Percentiles rank a stretch among this genome's conserved stretches.
phyloP scores from a whole-genome alignment of 2,329 filamentous ascomycete genomes.

The Monosporascus cannonballus region DNA sequence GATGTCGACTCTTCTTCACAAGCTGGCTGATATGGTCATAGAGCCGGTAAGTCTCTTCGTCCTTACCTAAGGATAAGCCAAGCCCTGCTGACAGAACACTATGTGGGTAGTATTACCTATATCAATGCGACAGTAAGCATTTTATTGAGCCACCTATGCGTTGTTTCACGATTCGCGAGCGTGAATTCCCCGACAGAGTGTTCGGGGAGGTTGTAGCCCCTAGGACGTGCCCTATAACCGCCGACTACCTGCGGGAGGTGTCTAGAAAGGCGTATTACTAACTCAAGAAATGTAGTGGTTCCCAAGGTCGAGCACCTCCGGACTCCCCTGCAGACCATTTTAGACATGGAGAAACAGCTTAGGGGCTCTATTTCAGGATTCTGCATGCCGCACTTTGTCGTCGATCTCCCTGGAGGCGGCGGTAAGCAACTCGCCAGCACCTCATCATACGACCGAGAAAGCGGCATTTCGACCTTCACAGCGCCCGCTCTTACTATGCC shows the following conservation, averaged over 20 bases:
- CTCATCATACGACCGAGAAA: constrained; percentile 45
- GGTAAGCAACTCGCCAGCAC: constrained; percentile 55
- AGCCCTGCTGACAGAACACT: neutral
- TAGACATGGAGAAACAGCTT: constrained; percentile 51
- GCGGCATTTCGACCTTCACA: constrained; percentile 48
- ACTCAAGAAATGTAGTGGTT: constrained; percentile 33
- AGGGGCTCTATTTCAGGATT: constrained; percentile 57
- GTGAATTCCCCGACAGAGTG: no score
- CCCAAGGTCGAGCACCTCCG: constrained; percentile 54
- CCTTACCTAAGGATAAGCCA: neutral
- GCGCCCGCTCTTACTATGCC: constrained; percentile 47
- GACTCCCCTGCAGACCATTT: constrained; percentile 52
- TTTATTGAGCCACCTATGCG: no score
- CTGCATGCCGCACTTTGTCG: constrained; percentile 55
- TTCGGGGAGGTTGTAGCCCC: no score
- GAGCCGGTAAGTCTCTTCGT: constrained; percentile 38
- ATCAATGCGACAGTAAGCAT: constrained; percentile 48
- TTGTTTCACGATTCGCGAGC: no score
- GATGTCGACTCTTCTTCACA: constrained; percentile 47
- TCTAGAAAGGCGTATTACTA: no score
- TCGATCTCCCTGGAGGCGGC: constrained; percentile 57
- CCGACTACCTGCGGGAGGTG: no score
- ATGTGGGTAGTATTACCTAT: constrained; percentile 52
- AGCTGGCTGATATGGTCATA: constrained; percentile 50
- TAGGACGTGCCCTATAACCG: no score